Conservation (phyloP, 2,329 filamentous ascomycete species). For the Fusarium foetens region DNA sequence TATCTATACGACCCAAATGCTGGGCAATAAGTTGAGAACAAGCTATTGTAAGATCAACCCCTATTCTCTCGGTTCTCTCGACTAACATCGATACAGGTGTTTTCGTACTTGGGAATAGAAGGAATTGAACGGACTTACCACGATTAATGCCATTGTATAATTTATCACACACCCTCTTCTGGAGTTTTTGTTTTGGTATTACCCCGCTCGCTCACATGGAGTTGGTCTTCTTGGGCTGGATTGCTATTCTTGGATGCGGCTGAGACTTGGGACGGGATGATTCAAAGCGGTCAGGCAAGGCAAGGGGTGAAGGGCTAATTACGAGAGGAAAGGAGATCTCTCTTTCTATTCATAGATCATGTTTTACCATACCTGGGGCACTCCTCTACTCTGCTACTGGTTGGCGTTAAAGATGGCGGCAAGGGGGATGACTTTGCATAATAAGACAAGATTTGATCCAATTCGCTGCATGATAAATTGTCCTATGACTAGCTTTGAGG, state of each 20-base stretch:
- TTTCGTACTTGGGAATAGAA: conserved; percentile 13
- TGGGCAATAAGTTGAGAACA: conserved; percentile 25
- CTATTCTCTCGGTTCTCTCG: not conserved
- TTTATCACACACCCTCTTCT: conserved; percentile 13
- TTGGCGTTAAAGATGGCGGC: conserved; percentile 22
- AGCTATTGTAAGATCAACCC: conserved; percentile 18
- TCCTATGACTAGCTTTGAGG: not conserved
- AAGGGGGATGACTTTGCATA: conserved; percentile 19
- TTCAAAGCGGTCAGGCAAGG: conserved; percentile 1
- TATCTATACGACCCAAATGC: conserved; percentile 45
- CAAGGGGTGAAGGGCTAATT: conserved; percentile 1
- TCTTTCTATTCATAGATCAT: conserved; percentile 35
- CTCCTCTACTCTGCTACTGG: conserved; percentile 19
- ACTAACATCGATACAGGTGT: conserved; percentile 10
- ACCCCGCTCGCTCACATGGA: conserved; percentile 40
- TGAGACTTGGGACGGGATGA: conserved; percentile 19
- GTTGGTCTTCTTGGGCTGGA: conserved; percentile 22
- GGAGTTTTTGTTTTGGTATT: conserved; percentile 19
- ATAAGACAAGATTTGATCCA: conserved; percentile 2
- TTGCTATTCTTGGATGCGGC: conserved; percentile 28
- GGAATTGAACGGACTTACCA: conserved; percentile 16
- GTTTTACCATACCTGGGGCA: conserved; percentile 12
- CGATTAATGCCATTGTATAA: conserved; percentile 36
- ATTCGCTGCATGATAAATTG: not conserved
- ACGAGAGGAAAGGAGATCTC: not conserved